Base-by-base conservation (phyloP, 345 rosid genomes). In the Odontarrhena argentea region DNA sequence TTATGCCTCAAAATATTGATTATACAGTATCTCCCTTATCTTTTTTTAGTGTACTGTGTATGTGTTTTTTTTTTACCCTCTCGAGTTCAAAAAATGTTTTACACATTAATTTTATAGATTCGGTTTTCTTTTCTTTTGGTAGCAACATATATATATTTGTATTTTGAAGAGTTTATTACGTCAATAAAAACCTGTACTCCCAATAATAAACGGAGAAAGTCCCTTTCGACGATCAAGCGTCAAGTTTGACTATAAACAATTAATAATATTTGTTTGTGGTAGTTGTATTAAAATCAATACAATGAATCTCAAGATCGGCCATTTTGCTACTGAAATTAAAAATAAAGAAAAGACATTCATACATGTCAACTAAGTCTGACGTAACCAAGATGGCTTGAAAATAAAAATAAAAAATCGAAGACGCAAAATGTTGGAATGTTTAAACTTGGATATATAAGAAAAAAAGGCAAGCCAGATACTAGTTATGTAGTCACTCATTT, bases 191-290 rank as follows among this genome's bases (percentile, higher is more conserved):
- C 22, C 22, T 18, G 22, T 18, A 18, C 22, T 18, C 22, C 0
- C 0, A 18, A 18, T 18, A 18, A 18, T 18, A 18, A 32, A 43
- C 6, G 22, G 59, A 49, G 55, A 72, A 34, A 47, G 71, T 34
- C 71, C 67, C 71, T 58, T 49, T 12, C 40, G 61, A 73, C 12
- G 60, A 73, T 73, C 67, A 73, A 73, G 76, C 65, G 76, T 41
- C 76, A 73, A 25, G 76, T 73, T 58, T 66, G 76, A 73, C 67
- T 51, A 30, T 32, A 48, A 53, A 36, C 53, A 18, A 18, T 18
- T 0, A 18, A 18, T 18, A 18, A 18, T 18, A 18, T 18, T 1
- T 18, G 22, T 18, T 18, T 18, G 22, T 18, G 22, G 22, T 18
- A 18, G 4, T 4, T 3, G 13, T 24, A 35, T 22, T 26, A 36